Evolutionary conservation across 306 rosid genomes (phyloP), one percentile per base, ranked within the genome.

Genomic region (Hippophae tibetana): DNA sequence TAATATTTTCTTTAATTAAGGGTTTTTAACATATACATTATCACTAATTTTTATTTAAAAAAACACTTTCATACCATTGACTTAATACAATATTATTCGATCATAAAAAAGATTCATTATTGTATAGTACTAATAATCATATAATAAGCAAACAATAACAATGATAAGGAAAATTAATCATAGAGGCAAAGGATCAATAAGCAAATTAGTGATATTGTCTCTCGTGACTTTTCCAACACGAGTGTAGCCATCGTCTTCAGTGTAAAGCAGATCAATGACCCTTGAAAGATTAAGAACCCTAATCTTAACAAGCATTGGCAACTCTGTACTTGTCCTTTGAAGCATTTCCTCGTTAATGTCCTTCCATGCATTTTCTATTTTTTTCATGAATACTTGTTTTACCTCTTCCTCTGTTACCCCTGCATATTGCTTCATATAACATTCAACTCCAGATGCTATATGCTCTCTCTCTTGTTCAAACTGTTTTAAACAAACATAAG

Each of bases 391-490:
- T 31, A 31, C 5, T 31, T 31, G 38, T 31, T 11, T 1, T 4
- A 42, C 4, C 0, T 62, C 74, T 10, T 77, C 72, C 43, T 63
- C 68, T 7, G 72, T 52, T 2, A 65, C 12, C 6, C 18, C 52
- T 1, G 44, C 58, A 44, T 68, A 18, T 23, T 79, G 70, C 12
- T 58, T 67, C 72, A 80, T 74, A 67, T 70, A 83, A 45, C 89
- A 77, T 52, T 83, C 83, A 0, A 80, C 55, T 0, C 66, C 68
- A 0, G 72, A 67, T 0, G 66, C 70, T 26, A 62, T 61, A 9
- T 83, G 82, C 12, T 55, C 74, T 49, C 85, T 52, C 42, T 74
- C 43, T 53, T 71, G 68, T 49, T 76, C 87, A 60, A 73, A 65
- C 78, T 72, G 14, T 31, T 31, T 18, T 31, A 4, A 31, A 31